A percentile compares a stretch with the other conserved stretches of the same genome.
Evolutionary conservation across 1,139 yeast species (phyloP).

Genomic region (Debaryomyces coudertii): DNA sequence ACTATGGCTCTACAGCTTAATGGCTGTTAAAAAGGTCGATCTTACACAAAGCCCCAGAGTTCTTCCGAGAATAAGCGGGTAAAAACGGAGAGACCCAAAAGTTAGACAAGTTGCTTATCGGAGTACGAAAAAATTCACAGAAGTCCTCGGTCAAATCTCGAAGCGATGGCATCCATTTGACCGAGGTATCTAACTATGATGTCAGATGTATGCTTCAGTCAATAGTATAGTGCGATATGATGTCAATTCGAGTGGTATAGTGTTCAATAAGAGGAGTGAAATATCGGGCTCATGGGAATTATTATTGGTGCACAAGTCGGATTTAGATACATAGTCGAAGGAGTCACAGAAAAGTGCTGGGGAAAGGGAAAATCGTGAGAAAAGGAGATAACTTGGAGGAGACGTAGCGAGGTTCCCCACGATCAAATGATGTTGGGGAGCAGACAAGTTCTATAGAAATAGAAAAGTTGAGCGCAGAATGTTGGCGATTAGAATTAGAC

Average conservation of each 20-base stretch:
- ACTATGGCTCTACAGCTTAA: too few relatives aligned
- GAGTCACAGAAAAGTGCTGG: too few relatives aligned
- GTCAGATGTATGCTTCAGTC: neutral
- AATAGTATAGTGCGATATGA: neutral
- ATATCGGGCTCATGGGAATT: neutral
- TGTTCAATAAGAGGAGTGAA: neutral
- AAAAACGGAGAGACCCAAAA: neutral
- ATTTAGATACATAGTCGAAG: neutral
- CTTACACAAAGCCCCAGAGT: neutral
- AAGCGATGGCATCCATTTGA: neutral
- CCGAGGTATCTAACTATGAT: neutral
- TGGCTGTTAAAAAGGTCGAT: neutral
- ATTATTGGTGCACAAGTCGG: neutral
- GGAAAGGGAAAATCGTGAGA: too few relatives aligned
- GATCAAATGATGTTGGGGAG: too few relatives aligned
- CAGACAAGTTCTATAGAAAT: too few relatives aligned
- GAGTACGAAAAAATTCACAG: slow-evolving; percentile 1
- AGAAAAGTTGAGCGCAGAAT: too few relatives aligned
- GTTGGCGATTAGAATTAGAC: too few relatives aligned
- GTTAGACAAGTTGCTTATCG: neutral
- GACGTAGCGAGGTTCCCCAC: too few relatives aligned
- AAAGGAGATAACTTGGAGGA: too few relatives aligned
- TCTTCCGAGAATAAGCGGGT: neutral
- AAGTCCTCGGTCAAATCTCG: slow-evolving; percentile 1
- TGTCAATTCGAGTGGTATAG: neutral